These are phyloP conservation scores for Noccaea bulbosa DNA, from an alignment of 345 rosid species.

Conservation along the genomic window DNA sequence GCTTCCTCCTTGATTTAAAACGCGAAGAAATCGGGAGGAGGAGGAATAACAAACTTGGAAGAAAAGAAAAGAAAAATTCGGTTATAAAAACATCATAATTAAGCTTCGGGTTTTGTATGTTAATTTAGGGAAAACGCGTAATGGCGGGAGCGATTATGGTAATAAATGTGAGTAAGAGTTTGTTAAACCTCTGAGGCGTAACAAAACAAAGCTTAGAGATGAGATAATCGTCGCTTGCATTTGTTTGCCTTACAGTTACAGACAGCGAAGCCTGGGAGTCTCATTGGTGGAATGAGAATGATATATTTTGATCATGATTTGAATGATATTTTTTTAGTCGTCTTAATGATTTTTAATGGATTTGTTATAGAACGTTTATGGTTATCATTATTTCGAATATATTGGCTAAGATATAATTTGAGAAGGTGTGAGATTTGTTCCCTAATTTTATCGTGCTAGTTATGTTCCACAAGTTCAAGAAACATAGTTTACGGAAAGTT, in stretches of 20 bases:
- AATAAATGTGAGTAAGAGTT: conserved; percentile 6
- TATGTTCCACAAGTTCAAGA: too few relatives aligned
- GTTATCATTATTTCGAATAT: too few relatives aligned
- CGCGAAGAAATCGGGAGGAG: conserved; percentile 26
- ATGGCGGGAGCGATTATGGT: conserved; percentile 29
- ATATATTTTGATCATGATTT: background rate
- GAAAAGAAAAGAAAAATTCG: conserved; percentile 7
- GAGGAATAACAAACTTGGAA: conserved; percentile 40
- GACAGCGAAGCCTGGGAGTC: background rate
- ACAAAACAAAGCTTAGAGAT: background rate
- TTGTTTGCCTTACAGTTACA: background rate
- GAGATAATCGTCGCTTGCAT: background rate
- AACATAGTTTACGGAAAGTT: too few relatives aligned
- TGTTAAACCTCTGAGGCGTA: conserved; percentile 11
- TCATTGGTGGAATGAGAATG: background rate
- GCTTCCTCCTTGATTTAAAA: conserved; percentile 1
- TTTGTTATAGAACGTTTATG: too few relatives aligned
- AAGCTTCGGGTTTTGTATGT: background rate
- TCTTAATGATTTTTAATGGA: too few relatives aligned
- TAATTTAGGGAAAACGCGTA: conserved; percentile 26
- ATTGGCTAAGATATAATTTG: too few relatives aligned
- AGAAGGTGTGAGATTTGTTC: too few relatives aligned
- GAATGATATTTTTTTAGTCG: too few relatives aligned
- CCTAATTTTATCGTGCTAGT: too few relatives aligned
- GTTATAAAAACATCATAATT: background rate